These are phyloP conservation scores for Erodium moschatum DNA, from an alignment of 441 rosid genomes.

Conservation along the genomic window DNA sequence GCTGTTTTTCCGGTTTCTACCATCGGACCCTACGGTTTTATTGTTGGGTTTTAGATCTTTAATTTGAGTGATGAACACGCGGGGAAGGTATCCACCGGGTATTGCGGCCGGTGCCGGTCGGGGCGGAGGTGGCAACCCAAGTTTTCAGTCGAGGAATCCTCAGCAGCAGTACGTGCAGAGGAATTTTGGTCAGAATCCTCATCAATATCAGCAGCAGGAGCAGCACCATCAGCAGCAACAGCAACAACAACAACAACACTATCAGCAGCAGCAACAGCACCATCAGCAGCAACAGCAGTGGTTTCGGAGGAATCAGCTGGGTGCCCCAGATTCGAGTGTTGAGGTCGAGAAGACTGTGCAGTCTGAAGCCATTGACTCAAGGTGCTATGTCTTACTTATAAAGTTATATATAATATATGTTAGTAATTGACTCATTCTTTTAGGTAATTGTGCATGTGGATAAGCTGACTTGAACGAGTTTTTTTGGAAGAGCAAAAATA, in stretches of 20 bases:
- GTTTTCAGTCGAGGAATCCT: constrained; percentile 46
- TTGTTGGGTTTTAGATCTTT: not conserved
- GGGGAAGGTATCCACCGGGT: constrained; percentile 91
- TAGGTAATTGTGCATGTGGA: not conserved
- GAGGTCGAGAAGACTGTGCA: constrained; percentile 79
- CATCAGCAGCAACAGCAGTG: constrained; percentile 19
- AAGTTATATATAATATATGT: no score
- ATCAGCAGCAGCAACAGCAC: no score
- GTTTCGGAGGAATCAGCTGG: constrained; percentile 64
- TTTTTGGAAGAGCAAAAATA: not conserved
- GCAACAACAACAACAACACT: constrained; percentile 36
- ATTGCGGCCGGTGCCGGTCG: constrained; percentile 78
- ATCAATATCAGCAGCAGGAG: constrained; percentile 29
- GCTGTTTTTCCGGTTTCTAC: no score
- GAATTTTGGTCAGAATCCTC: constrained; percentile 44
- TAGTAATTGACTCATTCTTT: not conserved
- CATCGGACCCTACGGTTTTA: not conserved
- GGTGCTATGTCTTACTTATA: constrained; percentile 30
- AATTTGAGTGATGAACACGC: constrained; percentile 5
- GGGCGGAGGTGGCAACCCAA: constrained; percentile 45
- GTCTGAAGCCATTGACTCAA: constrained; percentile 65
- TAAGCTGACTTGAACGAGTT: not conserved
- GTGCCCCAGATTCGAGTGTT: constrained; percentile 27
- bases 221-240: constrained; percentile 39
- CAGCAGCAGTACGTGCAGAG: constrained; percentile 77